phyloP scores from a whole-genome alignment of 148 eudicot genomes.

The Rhododendron mucronatum region DNA sequence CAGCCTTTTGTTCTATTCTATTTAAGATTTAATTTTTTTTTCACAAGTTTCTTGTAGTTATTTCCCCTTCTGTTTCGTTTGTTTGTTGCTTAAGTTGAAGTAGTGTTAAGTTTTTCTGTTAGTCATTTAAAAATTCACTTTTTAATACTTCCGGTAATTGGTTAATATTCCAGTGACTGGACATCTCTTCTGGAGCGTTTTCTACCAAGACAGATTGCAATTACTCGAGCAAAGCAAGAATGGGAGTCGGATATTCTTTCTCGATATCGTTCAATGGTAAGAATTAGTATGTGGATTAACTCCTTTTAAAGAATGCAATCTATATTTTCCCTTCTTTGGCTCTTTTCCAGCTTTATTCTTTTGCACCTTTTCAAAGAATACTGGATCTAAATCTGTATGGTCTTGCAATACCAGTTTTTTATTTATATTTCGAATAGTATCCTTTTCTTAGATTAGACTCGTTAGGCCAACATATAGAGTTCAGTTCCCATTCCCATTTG shows the following conservation, averaged over 20 bases:
- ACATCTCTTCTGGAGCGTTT: slow-evolving; percentile 82
- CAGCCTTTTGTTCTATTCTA: not conserved
- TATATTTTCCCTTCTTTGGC: not conserved
- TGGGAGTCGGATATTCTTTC: slow-evolving; percentile 88
- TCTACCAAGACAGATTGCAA: slow-evolving; percentile 87
- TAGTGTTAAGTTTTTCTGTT: not conserved
- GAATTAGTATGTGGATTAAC: not conserved
- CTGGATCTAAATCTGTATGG: not conserved
- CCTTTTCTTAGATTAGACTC: not conserved
- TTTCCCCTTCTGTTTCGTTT: not conserved
- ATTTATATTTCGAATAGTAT: not conserved
- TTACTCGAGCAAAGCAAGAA: slow-evolving; percentile 83
- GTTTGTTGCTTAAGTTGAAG: not conserved
- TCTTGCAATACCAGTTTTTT: not conserved
- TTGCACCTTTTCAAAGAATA: not conserved
- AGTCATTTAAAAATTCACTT: not conserved
- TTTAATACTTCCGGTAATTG: not conserved
- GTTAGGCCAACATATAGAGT: not conserved
- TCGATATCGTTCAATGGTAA: slow-evolving; percentile 82
- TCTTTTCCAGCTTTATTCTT: not conserved
- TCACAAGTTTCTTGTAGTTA: not conserved
- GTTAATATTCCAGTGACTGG: slow-evolving; percentile 73
- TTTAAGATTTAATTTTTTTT: not conserved
- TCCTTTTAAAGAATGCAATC: not conserved
- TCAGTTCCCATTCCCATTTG: not conserved